Conservation (phyloP, 345 rosid species). For the Limnanthes douglasii region DNA sequence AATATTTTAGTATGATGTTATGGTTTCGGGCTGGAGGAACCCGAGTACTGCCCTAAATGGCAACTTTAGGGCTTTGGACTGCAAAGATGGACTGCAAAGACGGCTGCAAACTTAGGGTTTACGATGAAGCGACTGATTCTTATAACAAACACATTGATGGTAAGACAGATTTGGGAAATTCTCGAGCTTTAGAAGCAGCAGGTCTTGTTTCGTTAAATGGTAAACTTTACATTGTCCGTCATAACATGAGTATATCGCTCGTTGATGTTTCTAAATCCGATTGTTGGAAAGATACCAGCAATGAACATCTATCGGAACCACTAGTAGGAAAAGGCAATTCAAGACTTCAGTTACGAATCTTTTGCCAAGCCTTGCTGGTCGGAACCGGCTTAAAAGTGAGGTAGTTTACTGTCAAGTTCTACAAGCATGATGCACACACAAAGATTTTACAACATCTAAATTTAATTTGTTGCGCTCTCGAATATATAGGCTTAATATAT, state of each 20-base stretch:
- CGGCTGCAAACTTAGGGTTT: constrained; percentile 75
- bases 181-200: constrained; percentile 79
- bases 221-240: constrained; percentile 79
- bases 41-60: constrained; percentile 69
- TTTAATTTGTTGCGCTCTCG: no score
- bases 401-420: no score
- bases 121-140: constrained; percentile 53
- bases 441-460: no score
- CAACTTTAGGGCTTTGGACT: constrained; percentile 73
- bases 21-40: constrained; percentile 91
- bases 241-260: constrained; percentile 89
- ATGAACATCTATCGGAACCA: constrained; percentile 75
- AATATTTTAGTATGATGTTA: constrained; percentile 69
- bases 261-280: constrained; percentile 76
- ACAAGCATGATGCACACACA: no score
- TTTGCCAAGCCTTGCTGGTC: no score
- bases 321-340: constrained; percentile 70
- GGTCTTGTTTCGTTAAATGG: constrained; percentile 73
- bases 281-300: constrained; percentile 54
- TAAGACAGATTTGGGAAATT: constrained; percentile 74
- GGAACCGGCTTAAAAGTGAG: no score
- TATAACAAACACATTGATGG: constrained; percentile 84
- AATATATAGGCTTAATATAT: no score
- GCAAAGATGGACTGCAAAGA: constrained; percentile 83
- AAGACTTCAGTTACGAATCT: constrained; percentile 43